These are phyloP conservation scores for Hansenula sp. DNA, from an alignment of 1,139 yeast genomes.

Conservation along the genomic window DNA sequence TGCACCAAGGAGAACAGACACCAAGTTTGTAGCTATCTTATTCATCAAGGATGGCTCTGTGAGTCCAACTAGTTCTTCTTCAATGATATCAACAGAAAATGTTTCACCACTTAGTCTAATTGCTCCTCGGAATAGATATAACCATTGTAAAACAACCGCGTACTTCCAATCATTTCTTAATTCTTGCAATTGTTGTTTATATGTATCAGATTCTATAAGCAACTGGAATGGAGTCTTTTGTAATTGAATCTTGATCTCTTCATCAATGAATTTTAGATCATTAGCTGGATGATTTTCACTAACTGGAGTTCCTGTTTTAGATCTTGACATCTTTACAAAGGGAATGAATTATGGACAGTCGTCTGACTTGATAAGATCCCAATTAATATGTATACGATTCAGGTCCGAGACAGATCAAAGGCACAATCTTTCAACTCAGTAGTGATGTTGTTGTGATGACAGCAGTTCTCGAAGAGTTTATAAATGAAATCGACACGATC, in stretches of 20 bases:
- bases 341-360: no score
- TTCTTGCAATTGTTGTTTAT: conserved; percentile 18
- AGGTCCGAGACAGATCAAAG: no score
- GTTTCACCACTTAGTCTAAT: conserved; percentile 39
- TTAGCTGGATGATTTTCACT: conserved; percentile 23
- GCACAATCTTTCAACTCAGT: no score
- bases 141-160: conserved; percentile 46
- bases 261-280: conserved; percentile 16
- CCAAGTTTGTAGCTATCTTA: conserved; percentile 36
- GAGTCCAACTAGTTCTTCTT: conserved; percentile 43
- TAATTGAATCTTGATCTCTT: conserved; percentile 20
- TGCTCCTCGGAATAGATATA: conserved; percentile 42
- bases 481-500: neutral
- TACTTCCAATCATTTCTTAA: conserved; percentile 28
- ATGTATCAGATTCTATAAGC: conserved; percentile 22
- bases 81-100: conserved; percentile 46
- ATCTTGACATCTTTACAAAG: conserved; percentile 18
- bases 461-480: neutral
- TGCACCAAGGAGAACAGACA: conserved; percentile 31
- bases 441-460: no score
- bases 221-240: conserved; percentile 23
- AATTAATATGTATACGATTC: no score
- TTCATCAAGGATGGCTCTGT: conserved; percentile 33
- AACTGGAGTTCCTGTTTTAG: conserved; percentile 17
- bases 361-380: no score